Conservation (phyloP, 345 rosid genomes). For the Theobroma cacao region DNA sequence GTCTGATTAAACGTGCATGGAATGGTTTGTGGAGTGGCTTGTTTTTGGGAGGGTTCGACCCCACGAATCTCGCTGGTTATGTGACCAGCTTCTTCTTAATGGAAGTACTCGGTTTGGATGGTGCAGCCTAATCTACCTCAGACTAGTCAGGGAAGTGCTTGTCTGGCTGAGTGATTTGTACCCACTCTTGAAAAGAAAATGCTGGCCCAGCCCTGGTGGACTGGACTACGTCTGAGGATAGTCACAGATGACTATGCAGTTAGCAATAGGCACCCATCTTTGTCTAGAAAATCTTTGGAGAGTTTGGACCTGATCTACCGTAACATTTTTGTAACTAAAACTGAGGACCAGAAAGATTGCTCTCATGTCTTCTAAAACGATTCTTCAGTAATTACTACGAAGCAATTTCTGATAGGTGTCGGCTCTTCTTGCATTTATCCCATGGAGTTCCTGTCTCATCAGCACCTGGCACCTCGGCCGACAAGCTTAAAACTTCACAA, state of each 20-base stretch:
- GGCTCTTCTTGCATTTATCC: neutral
- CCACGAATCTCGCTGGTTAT: slow-evolving; percentile 1
- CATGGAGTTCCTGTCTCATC: neutral
- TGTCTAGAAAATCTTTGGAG: neutral
- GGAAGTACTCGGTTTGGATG: slow-evolving; percentile 19
- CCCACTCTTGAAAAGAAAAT: slow-evolving; percentile 3
- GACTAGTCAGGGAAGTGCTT: neutral
- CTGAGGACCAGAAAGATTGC: neutral
- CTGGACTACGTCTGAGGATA: neutral
- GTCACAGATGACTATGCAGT: neutral
- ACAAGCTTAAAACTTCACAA: neutral
- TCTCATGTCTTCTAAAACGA: neutral
- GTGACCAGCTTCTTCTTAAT: slow-evolving; percentile 25
- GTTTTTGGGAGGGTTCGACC: slow-evolving; percentile 4
- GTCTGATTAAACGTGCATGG: neutral
- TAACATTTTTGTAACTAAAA: neutral
- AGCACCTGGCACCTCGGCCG: no score
- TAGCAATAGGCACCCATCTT: no score
- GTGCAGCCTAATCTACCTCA: slow-evolving; percentile 16
- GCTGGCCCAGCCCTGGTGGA: slow-evolving; percentile 1
- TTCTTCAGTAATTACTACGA: neutral
- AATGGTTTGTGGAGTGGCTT: neutral
- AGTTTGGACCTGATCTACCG: neutral
- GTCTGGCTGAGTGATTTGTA: slow-evolving; percentile 10
- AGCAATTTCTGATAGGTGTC: neutral